phyloP scores from a whole-genome alignment of 139 green algal species.

The Cymbomonas tetramitiformis region DNA sequence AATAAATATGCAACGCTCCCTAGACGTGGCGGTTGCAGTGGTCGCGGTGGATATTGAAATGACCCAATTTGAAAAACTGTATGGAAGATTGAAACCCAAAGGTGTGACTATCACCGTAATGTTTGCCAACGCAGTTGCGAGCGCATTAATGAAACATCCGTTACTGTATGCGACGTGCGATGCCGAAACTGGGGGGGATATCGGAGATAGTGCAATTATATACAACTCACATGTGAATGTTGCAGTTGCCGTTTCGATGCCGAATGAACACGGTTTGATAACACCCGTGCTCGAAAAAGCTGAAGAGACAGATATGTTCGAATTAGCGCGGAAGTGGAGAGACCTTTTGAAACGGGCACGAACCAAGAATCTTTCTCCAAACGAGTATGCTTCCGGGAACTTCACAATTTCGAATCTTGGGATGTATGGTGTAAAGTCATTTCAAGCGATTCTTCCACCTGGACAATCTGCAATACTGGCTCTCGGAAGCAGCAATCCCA shows the following conservation, averaged over 20 bases:
- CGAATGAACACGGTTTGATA: conserved; percentile 92
- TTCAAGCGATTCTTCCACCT: conserved; percentile 88
- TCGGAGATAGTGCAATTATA: conserved; percentile 36
- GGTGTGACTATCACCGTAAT: conserved; percentile 95
- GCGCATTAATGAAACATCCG: conserved; percentile 77
- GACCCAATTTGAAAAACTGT: conserved; percentile 83
- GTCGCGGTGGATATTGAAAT: conserved; percentile 79
- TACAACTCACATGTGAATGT: conserved; percentile 91
- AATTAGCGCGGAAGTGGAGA: conserved; percentile 60
- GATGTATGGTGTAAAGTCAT: conserved; percentile 91
- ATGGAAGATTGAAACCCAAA: conserved; percentile 86
- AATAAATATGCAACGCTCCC: conserved; percentile 82
- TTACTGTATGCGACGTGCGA: conserved; percentile 58
- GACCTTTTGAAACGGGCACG: conserved; percentile 80
- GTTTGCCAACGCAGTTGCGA: conserved; percentile 79
- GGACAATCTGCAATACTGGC: conserved; percentile 80
- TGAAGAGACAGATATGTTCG: conserved; percentile 87
- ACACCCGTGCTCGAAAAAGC: conserved; percentile 88
- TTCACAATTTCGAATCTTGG: conserved; percentile 98
- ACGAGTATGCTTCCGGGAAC: conserved; percentile 56
- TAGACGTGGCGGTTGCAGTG: conserved; percentile 87
- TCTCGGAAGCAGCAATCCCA: conserved; percentile 70
- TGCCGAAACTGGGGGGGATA: conserved; percentile 58
- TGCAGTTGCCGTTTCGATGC: conserved; percentile 77
- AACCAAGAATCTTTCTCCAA: conserved; percentile 63